phyloP scores from a whole-genome alignment of 768 basidiomycete species.

The Lactarius sanguifluus region DNA sequence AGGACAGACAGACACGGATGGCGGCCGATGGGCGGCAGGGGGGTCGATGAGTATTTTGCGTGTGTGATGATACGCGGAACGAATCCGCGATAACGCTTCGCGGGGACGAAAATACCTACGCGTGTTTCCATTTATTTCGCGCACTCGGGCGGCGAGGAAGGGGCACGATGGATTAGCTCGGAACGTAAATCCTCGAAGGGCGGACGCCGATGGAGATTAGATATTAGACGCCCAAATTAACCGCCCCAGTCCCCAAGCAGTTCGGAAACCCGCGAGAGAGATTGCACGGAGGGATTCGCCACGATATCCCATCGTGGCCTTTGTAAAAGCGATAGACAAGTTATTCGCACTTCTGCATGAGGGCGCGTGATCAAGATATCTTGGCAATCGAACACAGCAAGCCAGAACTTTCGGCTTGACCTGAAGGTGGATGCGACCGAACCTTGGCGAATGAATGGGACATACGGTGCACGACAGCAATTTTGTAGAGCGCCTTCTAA shows the following conservation, averaged over 20 bases:
- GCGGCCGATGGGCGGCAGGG: background rate
- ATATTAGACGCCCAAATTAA: background rate
- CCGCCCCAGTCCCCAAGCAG: background rate
- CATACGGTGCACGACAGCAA: background rate
- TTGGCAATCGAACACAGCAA: background rate
- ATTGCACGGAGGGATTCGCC: background rate
- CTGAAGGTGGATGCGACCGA: background rate
- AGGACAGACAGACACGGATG: background rate
- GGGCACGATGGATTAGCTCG: background rate
- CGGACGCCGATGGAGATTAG: background rate
- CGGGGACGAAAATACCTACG: background rate
- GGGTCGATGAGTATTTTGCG: background rate
- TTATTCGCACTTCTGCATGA: background rate
- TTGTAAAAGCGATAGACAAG: background rate
- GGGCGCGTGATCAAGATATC: background rate
- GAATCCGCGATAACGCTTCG: background rate
- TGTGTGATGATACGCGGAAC: background rate
- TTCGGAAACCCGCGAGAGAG: background rate
- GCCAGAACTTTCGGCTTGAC: background rate
- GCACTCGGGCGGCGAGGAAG: background rate
- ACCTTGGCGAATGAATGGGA: background rate
- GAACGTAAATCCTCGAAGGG: constrained; percentile 17
- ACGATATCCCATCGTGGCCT: background rate
- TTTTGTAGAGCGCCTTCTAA: background rate
- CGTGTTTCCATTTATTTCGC: background rate